Evolutionary conservation across 1,284 basidiomycete genomes (phyloP).

Genomic region (Termitomyces sp.): DNA sequence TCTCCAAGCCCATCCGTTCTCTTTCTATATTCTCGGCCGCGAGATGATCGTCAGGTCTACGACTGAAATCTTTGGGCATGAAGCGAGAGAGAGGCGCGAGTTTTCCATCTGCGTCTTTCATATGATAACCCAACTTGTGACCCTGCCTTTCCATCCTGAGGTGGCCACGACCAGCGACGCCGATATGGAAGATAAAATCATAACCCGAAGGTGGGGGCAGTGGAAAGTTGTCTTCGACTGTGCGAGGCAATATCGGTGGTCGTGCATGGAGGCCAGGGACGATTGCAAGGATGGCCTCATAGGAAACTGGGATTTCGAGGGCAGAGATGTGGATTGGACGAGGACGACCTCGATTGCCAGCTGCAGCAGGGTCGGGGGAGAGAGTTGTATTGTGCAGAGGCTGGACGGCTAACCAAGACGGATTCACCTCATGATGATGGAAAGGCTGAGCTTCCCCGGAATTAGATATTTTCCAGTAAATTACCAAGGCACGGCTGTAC

Average conservation of each 20-base stretch:
- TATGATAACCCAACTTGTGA: slow-evolving; percentile 66
- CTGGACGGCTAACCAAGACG: slow-evolving; percentile 59
- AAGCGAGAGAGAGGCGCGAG: slow-evolving; percentile 49
- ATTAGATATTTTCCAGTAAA: slow-evolving; percentile 12
- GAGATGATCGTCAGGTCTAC: slow-evolving; percentile 21
- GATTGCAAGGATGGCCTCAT: slow-evolving; percentile 53
- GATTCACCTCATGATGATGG: slow-evolving; percentile 48
- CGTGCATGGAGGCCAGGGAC: slow-evolving; percentile 58
- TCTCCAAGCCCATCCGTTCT: slow-evolving; percentile 31
- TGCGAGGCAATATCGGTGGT: slow-evolving; percentile 52
- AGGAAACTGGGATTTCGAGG: slow-evolving; percentile 57
- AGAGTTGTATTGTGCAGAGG: slow-evolving; percentile 51
- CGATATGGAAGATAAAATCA: slow-evolving; percentile 71
- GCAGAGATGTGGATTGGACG: slow-evolving; percentile 55
- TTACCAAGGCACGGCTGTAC: slow-evolving; percentile 22
- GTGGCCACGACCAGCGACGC: slow-evolving; percentile 61
- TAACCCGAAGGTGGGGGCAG: slow-evolving; percentile 56
- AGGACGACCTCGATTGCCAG: slow-evolving; percentile 14
- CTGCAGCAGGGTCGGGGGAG: slow-evolving; percentile 33
- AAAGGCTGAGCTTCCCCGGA: slow-evolving; percentile 43
- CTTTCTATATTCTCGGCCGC: slow-evolving; percentile 33
- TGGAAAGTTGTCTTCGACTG: slow-evolving; percentile 27
- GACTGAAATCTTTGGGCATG: slow-evolving; percentile 32
- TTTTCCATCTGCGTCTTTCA: slow-evolving; percentile 61
- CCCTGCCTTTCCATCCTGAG: slow-evolving; percentile 62